A percentile compares a stretch with the other conserved stretches of the same genome.
Evolutionary conservation across 257 asterid species (phyloP).

Genomic region (Eucommia ulmoides): DNA sequence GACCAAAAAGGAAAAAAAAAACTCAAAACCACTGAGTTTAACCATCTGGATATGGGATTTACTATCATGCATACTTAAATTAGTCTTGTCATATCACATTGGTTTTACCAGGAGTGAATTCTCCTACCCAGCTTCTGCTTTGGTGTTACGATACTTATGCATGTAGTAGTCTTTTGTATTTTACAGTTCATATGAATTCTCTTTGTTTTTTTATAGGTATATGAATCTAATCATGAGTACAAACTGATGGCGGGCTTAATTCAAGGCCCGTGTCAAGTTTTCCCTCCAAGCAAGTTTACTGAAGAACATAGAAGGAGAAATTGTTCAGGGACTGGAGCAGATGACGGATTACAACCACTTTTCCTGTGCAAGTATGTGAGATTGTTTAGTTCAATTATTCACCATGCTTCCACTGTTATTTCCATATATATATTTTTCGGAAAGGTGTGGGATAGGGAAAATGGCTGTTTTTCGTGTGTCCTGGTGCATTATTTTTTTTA

Average conservation of each 20-base stretch:
- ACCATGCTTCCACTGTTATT: background rate
- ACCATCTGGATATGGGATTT: too few species aligned
- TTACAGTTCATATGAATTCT: background rate
- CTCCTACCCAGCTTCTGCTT: too few species aligned
- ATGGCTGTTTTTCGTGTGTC: background rate
- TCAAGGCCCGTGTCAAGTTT: conserved; percentile 74
- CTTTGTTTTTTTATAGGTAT: conserved; percentile 46
- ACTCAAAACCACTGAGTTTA: too few species aligned
- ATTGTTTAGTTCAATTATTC: background rate
- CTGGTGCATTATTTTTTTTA: background rate
- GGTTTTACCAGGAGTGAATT: too few species aligned
- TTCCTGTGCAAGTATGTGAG: conserved; percentile 80
- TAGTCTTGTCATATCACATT: too few species aligned
- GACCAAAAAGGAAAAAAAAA: background rate
- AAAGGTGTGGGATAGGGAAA: background rate
- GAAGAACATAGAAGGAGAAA: conserved; percentile 65
- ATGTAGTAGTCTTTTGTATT: background rate
- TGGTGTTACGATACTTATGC: background rate
- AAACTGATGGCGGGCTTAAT: conserved; percentile 55
- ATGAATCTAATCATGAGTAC: conserved; percentile 51
- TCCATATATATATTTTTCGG: background rate
- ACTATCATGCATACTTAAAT: too few species aligned
- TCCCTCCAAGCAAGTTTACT: conserved; percentile 61
- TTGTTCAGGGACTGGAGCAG: conserved; percentile 24
- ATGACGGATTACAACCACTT: conserved; percentile 41